Evolutionary conservation across 164 flowering plant genomes (phyloP).

Genomic region (Macadamia integrifolia): DNA sequence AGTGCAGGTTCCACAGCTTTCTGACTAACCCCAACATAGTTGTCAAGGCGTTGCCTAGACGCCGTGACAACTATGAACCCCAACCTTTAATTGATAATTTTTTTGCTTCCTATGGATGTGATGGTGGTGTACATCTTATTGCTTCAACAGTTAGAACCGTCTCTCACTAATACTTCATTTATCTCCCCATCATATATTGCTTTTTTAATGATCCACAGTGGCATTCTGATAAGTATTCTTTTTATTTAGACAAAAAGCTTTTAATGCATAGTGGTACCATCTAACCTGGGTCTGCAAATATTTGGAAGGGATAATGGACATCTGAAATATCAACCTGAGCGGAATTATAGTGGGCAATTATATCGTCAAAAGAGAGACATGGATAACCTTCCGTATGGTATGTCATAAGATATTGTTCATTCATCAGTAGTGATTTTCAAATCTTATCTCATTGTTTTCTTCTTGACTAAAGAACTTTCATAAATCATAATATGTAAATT

Average conservation of each 20-base stretch:
- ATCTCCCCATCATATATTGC: too few relatives aligned
- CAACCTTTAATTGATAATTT: too few relatives aligned
- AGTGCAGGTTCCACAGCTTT: too few relatives aligned
- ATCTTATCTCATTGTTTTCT: not conserved
- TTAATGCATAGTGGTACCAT: not conserved
- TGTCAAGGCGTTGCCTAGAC: too few relatives aligned
- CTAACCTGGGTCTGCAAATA: slow-evolving; percentile 1
- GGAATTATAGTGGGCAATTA: slow-evolving; percentile 75
- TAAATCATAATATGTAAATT: not conserved
- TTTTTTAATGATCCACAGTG: not conserved
- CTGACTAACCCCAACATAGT: too few relatives aligned
- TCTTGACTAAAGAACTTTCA: too few relatives aligned
- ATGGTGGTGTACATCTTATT: too few relatives aligned
- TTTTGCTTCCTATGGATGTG: too few relatives aligned
- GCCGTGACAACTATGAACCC: too few relatives aligned
- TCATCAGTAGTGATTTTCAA: not conserved
- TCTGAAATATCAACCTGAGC: slow-evolving; percentile 48
- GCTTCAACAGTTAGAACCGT: too few relatives aligned
- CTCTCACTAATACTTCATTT: too few relatives aligned
- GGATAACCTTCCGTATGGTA: slow-evolving; percentile 50
- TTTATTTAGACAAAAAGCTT: not conserved
- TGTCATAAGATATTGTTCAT: slow-evolving; percentile 4
- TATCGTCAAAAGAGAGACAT: slow-evolving; percentile 58
- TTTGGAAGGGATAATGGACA: slow-evolving; percentile 54
- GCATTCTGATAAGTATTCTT: not conserved